Percentiles rank a stretch among this genome's conserved stretches.
Conservation (phyloP, 2,329 filamentous ascomycete species). For the Claviceps africana region DNA sequence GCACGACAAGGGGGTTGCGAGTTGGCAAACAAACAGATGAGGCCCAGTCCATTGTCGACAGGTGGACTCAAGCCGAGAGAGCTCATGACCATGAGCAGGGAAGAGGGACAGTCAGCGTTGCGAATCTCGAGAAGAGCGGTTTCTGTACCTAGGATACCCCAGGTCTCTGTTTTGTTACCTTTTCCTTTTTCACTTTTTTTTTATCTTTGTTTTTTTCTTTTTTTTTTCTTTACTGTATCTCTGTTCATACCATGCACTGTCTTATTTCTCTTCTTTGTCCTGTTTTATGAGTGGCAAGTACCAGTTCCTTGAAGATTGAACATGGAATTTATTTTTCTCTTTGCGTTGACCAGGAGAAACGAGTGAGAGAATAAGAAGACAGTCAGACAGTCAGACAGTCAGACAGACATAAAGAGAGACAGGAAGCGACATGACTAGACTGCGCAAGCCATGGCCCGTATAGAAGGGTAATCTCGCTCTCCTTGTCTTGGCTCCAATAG, state of each 20-base stretch:
- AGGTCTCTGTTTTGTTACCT: conserved; percentile 1
- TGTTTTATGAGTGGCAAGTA: neutral
- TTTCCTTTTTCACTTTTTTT: neutral
- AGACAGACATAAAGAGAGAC: too few relatives aligned
- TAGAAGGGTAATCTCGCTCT: neutral
- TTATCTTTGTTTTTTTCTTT: neutral
- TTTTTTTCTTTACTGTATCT: neutral
- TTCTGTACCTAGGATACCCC: conserved; percentile 3
- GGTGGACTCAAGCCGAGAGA: neutral
- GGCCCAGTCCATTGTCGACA: neutral
- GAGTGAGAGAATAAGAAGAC: neutral
- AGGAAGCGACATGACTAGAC: too few relatives aligned
- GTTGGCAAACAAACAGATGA: neutral
- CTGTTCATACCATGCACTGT: neutral
- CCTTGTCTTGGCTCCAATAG: neutral
- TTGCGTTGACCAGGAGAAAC: too few relatives aligned
- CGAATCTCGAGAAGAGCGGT: neutral
- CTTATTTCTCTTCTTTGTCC: neutral
- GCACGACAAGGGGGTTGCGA: neutral
- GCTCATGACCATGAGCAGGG: neutral
- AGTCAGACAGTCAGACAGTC: too few relatives aligned
- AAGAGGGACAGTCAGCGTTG: neutral
- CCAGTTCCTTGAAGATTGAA: neutral
- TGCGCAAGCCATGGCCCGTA: neutral
- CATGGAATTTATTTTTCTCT: too few relatives aligned